phyloP scores from a whole-genome alignment of 345 rosid genomes.

The Fremontodendron californicum region DNA sequence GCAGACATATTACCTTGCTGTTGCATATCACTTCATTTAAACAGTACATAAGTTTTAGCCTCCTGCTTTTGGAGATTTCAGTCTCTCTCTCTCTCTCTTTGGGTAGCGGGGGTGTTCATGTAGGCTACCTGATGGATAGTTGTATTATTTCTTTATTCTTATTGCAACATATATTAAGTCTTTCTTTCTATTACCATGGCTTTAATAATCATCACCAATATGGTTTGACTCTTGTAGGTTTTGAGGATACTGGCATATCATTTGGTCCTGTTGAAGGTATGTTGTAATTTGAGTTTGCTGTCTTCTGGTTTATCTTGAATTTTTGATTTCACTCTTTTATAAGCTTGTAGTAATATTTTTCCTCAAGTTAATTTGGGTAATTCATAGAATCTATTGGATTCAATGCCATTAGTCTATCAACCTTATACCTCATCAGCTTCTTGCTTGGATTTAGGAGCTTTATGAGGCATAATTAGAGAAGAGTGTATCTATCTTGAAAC shows the following conservation, averaged over 20 bases:
- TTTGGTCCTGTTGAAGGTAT: constrained; percentile 95
- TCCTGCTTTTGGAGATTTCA: not conserved
- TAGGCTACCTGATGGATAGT: not conserved
- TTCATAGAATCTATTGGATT: not conserved
- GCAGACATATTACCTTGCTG: not conserved
- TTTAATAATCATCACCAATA: not conserved
- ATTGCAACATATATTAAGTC: not conserved
- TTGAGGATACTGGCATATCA: constrained; percentile 78
- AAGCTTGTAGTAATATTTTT: constrained; percentile 5
- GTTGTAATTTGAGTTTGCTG: constrained; percentile 15
- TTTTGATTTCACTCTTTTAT: constrained; percentile 18
- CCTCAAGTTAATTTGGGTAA: not conserved
- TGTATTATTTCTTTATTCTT: not conserved
- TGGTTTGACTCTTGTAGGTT: constrained; percentile 53
- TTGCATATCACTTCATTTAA: not conserved
- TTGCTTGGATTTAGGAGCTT: not conserved
- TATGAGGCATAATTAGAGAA: not conserved
- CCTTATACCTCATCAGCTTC: not conserved
- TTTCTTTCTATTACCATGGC: not conserved
- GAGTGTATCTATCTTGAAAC: not conserved
- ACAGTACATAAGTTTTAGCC: not conserved
- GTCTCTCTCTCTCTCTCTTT: not conserved
- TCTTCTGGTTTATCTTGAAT: constrained; percentile 13
- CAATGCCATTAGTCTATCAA: not conserved
- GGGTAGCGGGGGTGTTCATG: not conserved